phyloP scores from a whole-genome alignment of 768 basidiomycete species.

The Leucogyrophana mollusca region DNA sequence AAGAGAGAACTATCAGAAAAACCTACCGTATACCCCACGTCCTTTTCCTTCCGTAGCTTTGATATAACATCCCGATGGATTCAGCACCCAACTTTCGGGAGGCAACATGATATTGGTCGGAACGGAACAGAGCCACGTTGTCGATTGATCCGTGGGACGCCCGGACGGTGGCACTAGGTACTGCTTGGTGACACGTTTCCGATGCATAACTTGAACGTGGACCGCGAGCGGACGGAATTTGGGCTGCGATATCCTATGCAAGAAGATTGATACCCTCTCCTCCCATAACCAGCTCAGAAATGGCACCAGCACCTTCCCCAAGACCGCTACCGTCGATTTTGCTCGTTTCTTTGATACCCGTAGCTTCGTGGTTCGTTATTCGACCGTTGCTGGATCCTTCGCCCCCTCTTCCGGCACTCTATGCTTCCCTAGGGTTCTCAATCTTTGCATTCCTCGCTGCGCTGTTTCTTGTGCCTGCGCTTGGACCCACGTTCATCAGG shows the following conservation, averaged over 20 bases:
- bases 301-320: slow-evolving; percentile 31
- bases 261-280: too few species aligned
- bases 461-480: slow-evolving; percentile 75
- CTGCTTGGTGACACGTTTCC: too few species aligned
- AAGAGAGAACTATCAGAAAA: neutral
- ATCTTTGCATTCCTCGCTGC: slow-evolving; percentile 79
- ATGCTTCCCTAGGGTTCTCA: slow-evolving; percentile 80
- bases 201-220: too few species aligned
- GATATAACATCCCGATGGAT: slow-evolving; percentile 49
- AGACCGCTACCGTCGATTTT: slow-evolving; percentile 53
- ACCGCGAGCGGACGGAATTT: too few species aligned
- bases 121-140: too few species aligned
- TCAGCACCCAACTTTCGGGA: slow-evolving; percentile 29
- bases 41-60: slow-evolving; percentile 47
- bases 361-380: slow-evolving; percentile 71
- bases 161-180: too few species aligned
- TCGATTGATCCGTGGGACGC: too few species aligned
- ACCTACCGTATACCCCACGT: slow-evolving; percentile 63
- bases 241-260: too few species aligned
- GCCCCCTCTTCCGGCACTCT: slow-evolving; percentile 70
- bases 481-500: slow-evolving; percentile 76
- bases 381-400: slow-evolving; percentile 69
- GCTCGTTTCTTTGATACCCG: slow-evolving; percentile 59
- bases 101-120: neutral
- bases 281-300: neutral